phyloP scores from a whole-genome alignment of 2,329 filamentous ascomycete species.

The Claviceps monticola region DNA sequence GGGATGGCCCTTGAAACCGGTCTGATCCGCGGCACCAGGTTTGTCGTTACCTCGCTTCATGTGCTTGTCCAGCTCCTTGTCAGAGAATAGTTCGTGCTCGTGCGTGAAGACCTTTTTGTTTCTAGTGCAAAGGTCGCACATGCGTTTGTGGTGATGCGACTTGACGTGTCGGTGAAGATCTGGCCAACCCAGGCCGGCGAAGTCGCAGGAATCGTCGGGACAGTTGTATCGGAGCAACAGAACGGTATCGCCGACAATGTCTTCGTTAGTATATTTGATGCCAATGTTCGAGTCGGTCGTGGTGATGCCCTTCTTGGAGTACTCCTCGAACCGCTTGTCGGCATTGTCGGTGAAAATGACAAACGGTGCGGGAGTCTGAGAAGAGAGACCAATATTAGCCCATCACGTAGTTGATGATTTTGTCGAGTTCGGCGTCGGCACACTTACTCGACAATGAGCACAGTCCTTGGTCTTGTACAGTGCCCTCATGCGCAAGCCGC shows the following conservation, averaged over 20 bases:
- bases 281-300: slow-evolving; percentile 75
- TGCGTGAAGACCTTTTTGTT: slow-evolving; percentile 99
- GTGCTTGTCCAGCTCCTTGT: slow-evolving; percentile 68
- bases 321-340: slow-evolving; percentile 76
- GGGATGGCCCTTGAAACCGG: slow-evolving; percentile 90
- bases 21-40: slow-evolving; percentile 81
- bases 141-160: slow-evolving; percentile 67
- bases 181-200: slow-evolving; percentile 57
- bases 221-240: slow-evolving; percentile 89
- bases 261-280: slow-evolving; percentile 76
- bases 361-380: slow-evolving; percentile 52
- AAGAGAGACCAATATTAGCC: not conserved
- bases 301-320: slow-evolving; percentile 55
- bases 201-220: slow-evolving; percentile 66
- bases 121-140: slow-evolving; percentile 79
- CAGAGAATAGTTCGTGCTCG: slow-evolving; percentile 85
- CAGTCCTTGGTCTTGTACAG: slow-evolving; percentile 95
- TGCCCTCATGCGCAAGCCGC: slow-evolving; percentile 76
- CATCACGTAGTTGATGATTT: not conserved
- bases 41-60: slow-evolving; percentile 85
- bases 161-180: slow-evolving; percentile 63
- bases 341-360: slow-evolving; percentile 88
- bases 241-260: slow-evolving; percentile 84
- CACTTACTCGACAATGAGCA: slow-evolving; percentile 77
- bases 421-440: not conserved